Conservation (phyloP, 805 yeast species). For the Kodamaea neixiangensis region DNA sequence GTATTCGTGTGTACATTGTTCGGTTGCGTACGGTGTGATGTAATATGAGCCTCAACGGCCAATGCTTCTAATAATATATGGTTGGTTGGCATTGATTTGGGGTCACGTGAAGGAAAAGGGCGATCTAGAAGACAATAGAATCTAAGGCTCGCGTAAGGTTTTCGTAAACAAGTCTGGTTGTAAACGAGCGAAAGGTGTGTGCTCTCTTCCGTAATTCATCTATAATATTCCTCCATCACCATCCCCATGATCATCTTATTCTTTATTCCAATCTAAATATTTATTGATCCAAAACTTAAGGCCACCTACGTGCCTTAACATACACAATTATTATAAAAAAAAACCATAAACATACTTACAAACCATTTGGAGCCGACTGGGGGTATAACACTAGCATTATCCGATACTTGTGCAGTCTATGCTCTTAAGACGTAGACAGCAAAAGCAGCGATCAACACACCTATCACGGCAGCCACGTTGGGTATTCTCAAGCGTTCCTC, state of each 20-base stretch:
- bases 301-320: background rate
- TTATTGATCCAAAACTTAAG: background rate
- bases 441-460: conserved; percentile 9
- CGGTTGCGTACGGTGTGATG: background rate
- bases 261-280: no score
- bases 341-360: background rate
- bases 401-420: background rate
- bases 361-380: background rate
- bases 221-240: no score
- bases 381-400: background rate
- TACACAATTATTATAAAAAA: background rate
- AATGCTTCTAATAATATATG: background rate
- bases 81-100: background rate
- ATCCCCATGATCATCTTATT: no score
- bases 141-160: background rate
- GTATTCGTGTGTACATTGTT: background rate
- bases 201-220: no score
- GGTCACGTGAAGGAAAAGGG: background rate
- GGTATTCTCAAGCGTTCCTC: conserved; percentile 5
- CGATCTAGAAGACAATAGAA: background rate
- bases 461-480: conserved; percentile 9
- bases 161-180: background rate
- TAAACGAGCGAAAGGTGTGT: no score
- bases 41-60: background rate
- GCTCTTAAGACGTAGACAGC: conserved; percentile 8